Evolutionary conservation across 2,329 filamentous ascomycete genomes (phyloP), one percentile per base, ranked within the genome.

Genomic region (Aspergillus glaucus): DNA sequence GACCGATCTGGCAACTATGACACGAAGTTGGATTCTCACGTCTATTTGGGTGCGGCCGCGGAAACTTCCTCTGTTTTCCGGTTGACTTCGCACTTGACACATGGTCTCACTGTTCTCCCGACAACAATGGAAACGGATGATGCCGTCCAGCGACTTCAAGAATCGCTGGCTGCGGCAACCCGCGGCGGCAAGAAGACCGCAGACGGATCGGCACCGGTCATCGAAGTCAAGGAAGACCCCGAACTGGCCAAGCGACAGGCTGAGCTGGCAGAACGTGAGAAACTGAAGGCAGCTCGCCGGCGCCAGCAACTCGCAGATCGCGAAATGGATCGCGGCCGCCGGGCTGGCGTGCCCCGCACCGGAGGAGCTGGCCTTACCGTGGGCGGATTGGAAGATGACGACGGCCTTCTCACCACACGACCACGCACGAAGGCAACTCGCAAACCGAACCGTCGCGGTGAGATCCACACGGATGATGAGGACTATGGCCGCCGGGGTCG

Each of bases 11-110:
- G 59, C 52, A 69, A 76, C 44, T 80, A 80, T 58, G 73, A 80
- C 40, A 67, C 73, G 2, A 73, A 73, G 47, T 72, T 80, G 50
- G 82, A 86, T 57, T 77, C 80, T 12, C 82, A 82, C 56, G 84
- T 81, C 45, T 86, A 84, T 60, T 73, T 86, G 17, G 78, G 77
- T 26, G 79, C 80, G 4, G 79, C 81, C 0, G 73, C 79, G 42
- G 76, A 81, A 56, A 73, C 76, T 12, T 77, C 79, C 2, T 75
- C 76, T 34, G 73, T 83, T 21, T 75, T 85, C 58, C 77, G 81
- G 53, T 71, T 84, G 44, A 79, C 81, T 9, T 79, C 82, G 53
- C 82, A 84, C 55, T 71, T 85, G 51, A 85, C 82, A 9, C 75
- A 81, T 14, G 75, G 75, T 4, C 73, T 86, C 17, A 75, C 74